Percentiles rank a stretch among this genome's conserved stretches.
These are phyloP conservation scores for Trematosphaeria pertusa DNA, from an alignment of 2,329 filamentous ascomycete species.

Conservation along the genomic window DNA sequence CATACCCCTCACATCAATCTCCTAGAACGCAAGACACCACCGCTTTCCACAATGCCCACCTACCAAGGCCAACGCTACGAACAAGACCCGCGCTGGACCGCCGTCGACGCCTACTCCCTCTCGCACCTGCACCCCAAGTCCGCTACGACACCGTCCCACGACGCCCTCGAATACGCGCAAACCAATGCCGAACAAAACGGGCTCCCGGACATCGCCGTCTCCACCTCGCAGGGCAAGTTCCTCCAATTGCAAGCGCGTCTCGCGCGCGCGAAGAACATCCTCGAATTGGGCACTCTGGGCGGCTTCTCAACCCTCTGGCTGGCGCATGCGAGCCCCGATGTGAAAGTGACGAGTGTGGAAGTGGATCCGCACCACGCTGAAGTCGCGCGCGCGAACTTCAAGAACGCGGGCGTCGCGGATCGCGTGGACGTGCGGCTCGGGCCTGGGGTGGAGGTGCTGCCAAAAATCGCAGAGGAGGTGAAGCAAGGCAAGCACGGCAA, in stretches of 20 bases:
- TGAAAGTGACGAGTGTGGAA: slow-evolving; percentile 60
- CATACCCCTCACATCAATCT: not conserved
- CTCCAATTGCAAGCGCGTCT: slow-evolving; percentile 42
- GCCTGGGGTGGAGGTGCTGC: slow-evolving; percentile 52
- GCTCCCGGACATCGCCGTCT: slow-evolving; percentile 46
- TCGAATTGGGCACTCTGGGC: slow-evolving; percentile 64
- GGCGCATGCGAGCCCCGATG: slow-evolving; percentile 47
- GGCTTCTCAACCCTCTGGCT: slow-evolving; percentile 64
- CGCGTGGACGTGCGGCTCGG: slow-evolving; percentile 56
- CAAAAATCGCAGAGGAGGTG: slow-evolving; percentile 51
- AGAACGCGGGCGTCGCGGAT: slow-evolving; percentile 49
- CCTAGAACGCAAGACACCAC: not conserved
- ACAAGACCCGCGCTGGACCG: slow-evolving; percentile 46
- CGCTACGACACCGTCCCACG: slow-evolving; percentile 31
- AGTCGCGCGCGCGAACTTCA: slow-evolving; percentile 57
- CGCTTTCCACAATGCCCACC: not conserved
- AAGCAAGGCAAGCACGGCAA: slow-evolving; percentile 44
- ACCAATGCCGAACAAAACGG: slow-evolving; percentile 26
- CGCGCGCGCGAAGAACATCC: slow-evolving; percentile 37
- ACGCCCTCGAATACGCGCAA: slow-evolving; percentile 33
- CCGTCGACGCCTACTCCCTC: slow-evolving; percentile 48
- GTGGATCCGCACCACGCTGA: slow-evolving; percentile 54
- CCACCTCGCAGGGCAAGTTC: slow-evolving; percentile 42
- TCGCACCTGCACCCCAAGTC: slow-evolving; percentile 42
- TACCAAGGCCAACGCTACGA: slow-evolving; percentile 28